A percentile compares a stretch with the other conserved stretches of the same genome.
Conservation (phyloP, 2,329 filamentous ascomycete genomes). For the Fusarium agapanthi region DNA sequence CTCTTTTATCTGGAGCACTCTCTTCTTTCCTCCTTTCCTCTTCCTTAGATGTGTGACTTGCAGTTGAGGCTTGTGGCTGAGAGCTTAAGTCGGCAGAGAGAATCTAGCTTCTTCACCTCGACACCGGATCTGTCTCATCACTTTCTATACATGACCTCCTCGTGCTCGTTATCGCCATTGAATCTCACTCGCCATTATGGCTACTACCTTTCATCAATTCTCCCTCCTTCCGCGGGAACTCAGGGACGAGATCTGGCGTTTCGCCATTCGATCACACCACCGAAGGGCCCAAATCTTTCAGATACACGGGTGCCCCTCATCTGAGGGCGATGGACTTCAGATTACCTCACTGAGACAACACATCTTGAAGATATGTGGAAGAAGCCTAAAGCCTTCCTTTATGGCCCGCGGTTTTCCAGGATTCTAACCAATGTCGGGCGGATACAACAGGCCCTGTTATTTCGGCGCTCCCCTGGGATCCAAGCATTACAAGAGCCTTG, state of each 20-base stretch:
- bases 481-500: no score
- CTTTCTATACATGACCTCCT: background rate
- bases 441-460: background rate
- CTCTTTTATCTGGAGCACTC: background rate
- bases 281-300: background rate
- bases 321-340: background rate
- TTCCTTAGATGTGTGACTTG: no score
- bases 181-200: background rate
- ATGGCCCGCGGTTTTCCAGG: no score
- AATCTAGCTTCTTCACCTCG: no score
- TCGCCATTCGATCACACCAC: background rate
- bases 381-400: accelerated
- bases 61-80: no score
- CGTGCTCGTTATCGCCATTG: background rate
- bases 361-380: background rate
- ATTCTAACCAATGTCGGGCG: background rate
- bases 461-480: background rate
- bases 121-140: background rate
- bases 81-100: no score
- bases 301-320: no score
- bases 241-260: background rate
- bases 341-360: background rate
- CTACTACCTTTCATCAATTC: background rate
- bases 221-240: background rate
- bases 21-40: background rate